Conservation (phyloP, 768 basidiomycete species). For the Tulasnella sp. region DNA sequence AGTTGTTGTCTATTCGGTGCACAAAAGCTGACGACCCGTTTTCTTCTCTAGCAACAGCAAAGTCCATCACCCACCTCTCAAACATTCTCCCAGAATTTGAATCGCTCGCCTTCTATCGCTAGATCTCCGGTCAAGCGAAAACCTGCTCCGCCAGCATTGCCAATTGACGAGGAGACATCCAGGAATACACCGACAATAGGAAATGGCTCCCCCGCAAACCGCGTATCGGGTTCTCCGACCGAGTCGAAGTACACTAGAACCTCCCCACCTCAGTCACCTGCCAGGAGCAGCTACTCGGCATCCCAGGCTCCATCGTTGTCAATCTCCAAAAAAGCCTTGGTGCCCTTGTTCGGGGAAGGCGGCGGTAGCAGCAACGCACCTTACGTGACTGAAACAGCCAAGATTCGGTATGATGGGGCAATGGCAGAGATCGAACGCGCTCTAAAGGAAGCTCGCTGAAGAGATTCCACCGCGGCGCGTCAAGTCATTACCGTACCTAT, state of each 20-base stretch:
- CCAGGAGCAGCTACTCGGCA: slow-evolving; percentile 20
- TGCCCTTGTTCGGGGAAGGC: slow-evolving; percentile 14
- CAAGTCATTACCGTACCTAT: not conserved
- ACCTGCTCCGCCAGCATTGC: slow-evolving; percentile 10
- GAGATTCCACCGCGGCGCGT: not conserved
- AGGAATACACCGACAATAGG: slow-evolving; percentile 12
- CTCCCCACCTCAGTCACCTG: slow-evolving; percentile 3
- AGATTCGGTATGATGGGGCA: slow-evolving; percentile 21
- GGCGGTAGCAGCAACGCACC: slow-evolving; percentile 9
- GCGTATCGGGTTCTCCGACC: slow-evolving; percentile 1
- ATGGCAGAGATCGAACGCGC: slow-evolving; percentile 31
- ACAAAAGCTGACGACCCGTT: not conserved
- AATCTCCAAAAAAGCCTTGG: slow-evolving; percentile 19
- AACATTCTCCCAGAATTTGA: slow-evolving; percentile 20
- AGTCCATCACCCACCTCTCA: slow-evolving; percentile 11
- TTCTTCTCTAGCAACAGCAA: not conserved
- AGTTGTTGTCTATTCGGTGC: not conserved
- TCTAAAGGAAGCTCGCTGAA: slow-evolving; percentile 20
- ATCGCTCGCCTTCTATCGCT: not conserved
- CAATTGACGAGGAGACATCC: slow-evolving; percentile 13
- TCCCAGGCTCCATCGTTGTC: not conserved
- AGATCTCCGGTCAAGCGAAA: slow-evolving; percentile 19
- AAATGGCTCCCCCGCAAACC: slow-evolving; percentile 24
- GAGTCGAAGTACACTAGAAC: slow-evolving; percentile 13
- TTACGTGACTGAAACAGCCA: slow-evolving; percentile 28